Evolutionary conservation across 805 yeast genomes (phyloP), one percentile per base, ranked within the genome.

Genomic region (Teunomyces tritomae): DNA sequence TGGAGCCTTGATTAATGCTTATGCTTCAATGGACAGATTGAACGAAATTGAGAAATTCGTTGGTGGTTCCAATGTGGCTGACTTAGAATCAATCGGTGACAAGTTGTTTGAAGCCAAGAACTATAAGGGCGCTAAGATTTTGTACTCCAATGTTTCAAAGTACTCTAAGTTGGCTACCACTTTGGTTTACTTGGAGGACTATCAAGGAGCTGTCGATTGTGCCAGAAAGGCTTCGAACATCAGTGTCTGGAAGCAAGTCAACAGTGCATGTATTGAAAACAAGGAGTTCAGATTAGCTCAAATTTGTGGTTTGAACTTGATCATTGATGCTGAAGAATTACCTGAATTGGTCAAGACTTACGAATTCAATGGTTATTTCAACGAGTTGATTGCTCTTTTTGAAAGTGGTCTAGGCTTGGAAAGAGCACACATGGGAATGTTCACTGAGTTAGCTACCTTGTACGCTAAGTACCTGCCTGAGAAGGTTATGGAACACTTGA

Each of bases 381-480:
- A 84, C 56, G 96, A 94, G 75, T 78, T 94, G 55, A 88, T 92
- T 54, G 82, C 97, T 13, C 80, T 94, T 61, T 89, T 94, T 61
- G 99, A 94, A 71, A 92, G 90, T 59, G 98, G 98, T 55, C 79
- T 94, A 50, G 95, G 96, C 36, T 79, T 94, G 57, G 99, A 94
- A 76, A 87, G 99, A 68, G 99, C 99, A 33, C 99, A 94, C 66
- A 94, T 94, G 99, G 99, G 98, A 58, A 92, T 94, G 97, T 94
- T 94, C 68, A 94, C 99, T 8, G 97, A 91, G 70, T 79, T 94
- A 59, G 96, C 98, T 17, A 78, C 88, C 42, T 76, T 94, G 57
- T 94, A 92, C 74, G 80, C 95, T 55, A 92, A 91, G 68, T 94
- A 91, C 71, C 81, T 83, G 52, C 96, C 97, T 27, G 87, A 83